Evolutionary conservation across 1,284 basidiomycete species (phyloP), one percentile per base, ranked within the genome.

Genomic region (Cutaneotrichosporon cavernicola): DNA sequence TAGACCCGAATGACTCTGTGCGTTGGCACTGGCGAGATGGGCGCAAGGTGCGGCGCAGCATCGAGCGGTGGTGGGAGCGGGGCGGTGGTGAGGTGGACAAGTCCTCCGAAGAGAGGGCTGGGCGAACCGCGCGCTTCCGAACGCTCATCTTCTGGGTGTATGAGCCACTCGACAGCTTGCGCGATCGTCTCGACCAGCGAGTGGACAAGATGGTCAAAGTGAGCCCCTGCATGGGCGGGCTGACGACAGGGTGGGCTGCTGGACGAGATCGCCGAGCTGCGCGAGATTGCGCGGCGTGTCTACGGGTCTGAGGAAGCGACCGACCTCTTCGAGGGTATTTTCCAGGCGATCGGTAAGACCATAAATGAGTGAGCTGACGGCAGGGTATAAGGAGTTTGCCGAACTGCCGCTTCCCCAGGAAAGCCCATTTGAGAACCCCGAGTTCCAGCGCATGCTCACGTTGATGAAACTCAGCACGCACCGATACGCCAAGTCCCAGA

Each of bases 21-120:
- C 83, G 94, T 66, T 99, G 97, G 96, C 97, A 99, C 78, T 97
- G 93, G 91, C 86, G 85, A 66, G 97, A 99, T 73, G 88, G 90
- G 0, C 84, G 97, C 21, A 99, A 98, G 77, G 89, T 97, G 2
- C 79, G 91, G 26, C 85, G 95, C 31, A 90, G 86, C 66, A 79
- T 99, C 2, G 85, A 87, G 53, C 88, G 98, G 36, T 88, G 94
- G 67, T 88, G 87, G 79, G 88, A 92, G 66, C 86, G 85, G 1
- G 87, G 89, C 1, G 83, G 83, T 43, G 83, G 81, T 32, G 85
- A 89, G 0, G 92, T 68, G 0, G 49, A 49, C 1, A 56, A 34
- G n/a, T 2, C 55, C 9, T 34, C 11, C 6, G 10, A 14, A 34
- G 22, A 46, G 34, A 52, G 21, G 38, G 53, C 34, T 65, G 93